phyloP scores from a whole-genome alignment of 805 yeast species.

The Lipomyces chichibuensis region DNA sequence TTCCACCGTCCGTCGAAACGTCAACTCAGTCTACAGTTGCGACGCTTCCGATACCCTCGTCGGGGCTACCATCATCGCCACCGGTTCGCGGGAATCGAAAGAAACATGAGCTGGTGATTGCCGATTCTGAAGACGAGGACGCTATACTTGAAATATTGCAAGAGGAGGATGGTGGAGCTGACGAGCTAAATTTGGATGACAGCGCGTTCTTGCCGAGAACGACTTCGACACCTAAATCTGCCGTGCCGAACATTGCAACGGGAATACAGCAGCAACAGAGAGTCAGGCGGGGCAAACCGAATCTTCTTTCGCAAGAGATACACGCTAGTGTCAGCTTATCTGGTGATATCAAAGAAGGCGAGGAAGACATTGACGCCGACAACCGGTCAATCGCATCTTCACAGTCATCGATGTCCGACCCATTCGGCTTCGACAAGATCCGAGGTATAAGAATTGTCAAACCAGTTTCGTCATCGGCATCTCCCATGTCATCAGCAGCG shows the following conservation, averaged over 20 bases:
- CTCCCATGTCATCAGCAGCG: not conserved
- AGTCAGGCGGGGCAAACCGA: not conserved
- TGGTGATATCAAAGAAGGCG: constrained; percentile 1
- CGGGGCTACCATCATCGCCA: constrained; percentile 7
- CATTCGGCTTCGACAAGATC: constrained; percentile 29
- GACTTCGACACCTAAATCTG: constrained; percentile 5
- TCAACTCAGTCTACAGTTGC: not conserved
- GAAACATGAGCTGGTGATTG: not conserved
- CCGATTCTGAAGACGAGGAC: constrained; percentile 10
- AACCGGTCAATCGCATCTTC: constrained; percentile 10
- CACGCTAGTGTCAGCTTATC: not conserved
- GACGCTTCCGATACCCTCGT: not conserved
- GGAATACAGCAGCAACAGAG: not conserved
- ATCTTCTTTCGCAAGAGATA: not conserved
- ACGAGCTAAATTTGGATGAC: not conserved
- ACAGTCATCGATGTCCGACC: constrained; percentile 24
- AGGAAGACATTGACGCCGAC: constrained; percentile 11
- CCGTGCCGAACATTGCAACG: not conserved
- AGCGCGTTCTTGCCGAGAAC: constrained; percentile 1
- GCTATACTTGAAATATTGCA: not conserved
- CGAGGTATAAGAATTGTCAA: constrained; percentile 16
- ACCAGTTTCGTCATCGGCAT: constrained; percentile 2
- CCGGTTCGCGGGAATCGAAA: constrained; percentile 10
- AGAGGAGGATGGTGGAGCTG: not conserved
- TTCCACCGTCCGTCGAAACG: not conserved